Base-by-base conservation (phyloP, 2,329 filamentous ascomycete species). In the Cercospora zeae-maydis region DNA sequence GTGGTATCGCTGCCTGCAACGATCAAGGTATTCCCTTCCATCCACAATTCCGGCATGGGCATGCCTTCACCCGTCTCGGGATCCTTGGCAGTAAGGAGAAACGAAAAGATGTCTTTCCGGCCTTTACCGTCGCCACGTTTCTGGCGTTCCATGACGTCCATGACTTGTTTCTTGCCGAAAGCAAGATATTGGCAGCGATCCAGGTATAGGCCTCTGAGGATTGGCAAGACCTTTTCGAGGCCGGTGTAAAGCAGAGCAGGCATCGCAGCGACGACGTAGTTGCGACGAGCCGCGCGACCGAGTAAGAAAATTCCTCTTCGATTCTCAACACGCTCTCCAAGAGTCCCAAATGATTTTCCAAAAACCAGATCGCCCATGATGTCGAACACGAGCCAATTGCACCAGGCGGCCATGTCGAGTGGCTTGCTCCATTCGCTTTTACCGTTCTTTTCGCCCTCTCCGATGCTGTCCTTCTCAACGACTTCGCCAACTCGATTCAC, bases 361-460 rank as follows among this genome's bases (percentile, higher is more conserved):
- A 81, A 79, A 27, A 76, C 76, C 19, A 81, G 67, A 63, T 82
- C 80, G 11, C 79, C 80, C 78, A 84, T 83, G 61, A 83, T 78
- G 62, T 84, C 82, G 63, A 83, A 80, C 10, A 79, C 76, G 37
- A 83, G 69, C 73, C 76, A 81, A 62, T 78, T 70, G 59, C 62
- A 68, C 68, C 68, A 69, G 14, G 58, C 49, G 11, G 68, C 66
- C 63, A 72, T 66, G 21, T 72, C 67, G 45, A 68, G 53, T 19
- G 66, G 64, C 3, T 49, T 63, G 42, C 68, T 69, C 70, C 70
- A 72, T 6, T 21, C 45, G 14, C 49, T 8, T 53, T 30, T 33
- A 5, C 42, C 42, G 34, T 52, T 57, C 36, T 66, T 63, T 45
- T 63, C 62, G 10, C 42, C 58, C 9, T 47, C 60, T 8, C 52